Base-by-base conservation (phyloP, 768 basidiomycete species). In the Gelatoporia subvermispora region DNA sequence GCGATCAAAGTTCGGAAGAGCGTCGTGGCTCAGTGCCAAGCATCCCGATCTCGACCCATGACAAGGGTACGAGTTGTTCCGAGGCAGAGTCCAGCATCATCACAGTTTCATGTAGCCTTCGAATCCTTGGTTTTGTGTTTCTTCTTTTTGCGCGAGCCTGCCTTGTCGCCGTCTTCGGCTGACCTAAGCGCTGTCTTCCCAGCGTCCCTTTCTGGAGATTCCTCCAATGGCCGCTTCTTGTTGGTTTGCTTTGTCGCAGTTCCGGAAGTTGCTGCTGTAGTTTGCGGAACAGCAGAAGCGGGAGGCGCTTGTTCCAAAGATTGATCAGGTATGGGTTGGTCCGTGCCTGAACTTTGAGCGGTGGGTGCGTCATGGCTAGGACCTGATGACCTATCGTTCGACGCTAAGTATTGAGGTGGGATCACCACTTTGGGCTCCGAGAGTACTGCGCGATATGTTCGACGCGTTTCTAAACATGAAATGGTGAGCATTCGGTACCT, bases 391-490 rank as follows among this genome's bases (percentile, higher is more conserved):
- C 18, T 34, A 16, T 21, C 16, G 2, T 16, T 23, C 10, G 43
- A 13, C 28, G 35, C 38, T 7, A 15, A 11, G 10, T 21, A 5
- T 22, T 21, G 22, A 35, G 45, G 36, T 2, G 84, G 83, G 1
- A 88, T 63, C 10, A 91, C 73, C 9, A 89, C 62, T 41, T 63
- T 77, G 0, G 89, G 87, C 59, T 88, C 85, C 3, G 88, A 90
- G 18, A 92, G 68, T 1, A 91, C 76, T 0, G 89, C 85, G 4
- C 88, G 79, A 57, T 87, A 90, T 4, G 88, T 90, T 60, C 78
- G 81, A 25, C 90, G 85, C 1, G 88, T 88, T 68, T 88, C 90
- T 91, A 56, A n/a, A n/a, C 18, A 45, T 20, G 24, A 37, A 28
- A 35, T 10, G 18, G 16, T 41, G 18, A 36, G 35, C 11, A 17